A percentile compares a stretch with the other conserved stretches of the same genome.
Evolutionary conservation across 2,329 filamentous ascomycete species (phyloP).

Genomic region (Fusarium fujikuroi): DNA sequence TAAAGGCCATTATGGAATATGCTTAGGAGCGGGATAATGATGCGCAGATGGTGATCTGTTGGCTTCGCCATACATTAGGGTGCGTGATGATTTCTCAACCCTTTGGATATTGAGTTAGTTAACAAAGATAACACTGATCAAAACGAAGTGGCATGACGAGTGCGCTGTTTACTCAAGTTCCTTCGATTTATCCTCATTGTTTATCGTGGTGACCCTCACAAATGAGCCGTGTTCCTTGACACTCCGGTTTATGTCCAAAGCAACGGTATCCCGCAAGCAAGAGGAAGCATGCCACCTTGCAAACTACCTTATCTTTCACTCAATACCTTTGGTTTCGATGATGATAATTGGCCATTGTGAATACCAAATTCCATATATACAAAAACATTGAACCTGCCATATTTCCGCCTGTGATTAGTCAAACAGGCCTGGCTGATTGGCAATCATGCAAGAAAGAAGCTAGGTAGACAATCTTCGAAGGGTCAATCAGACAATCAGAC

Average conservation of each 20-base stretch:
- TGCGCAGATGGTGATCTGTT: neutral
- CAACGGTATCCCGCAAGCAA: neutral
- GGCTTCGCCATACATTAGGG: neutral
- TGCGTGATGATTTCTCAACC: neutral
- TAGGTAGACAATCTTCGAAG: neutral
- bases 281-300: neutral
- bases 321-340: neutral
- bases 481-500: neutral
- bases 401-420: neutral
- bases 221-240: neutral
- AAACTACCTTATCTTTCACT: too few species aligned
- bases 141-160: neutral
- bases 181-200: neutral
- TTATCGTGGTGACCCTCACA: neutral
- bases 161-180: too few species aligned
- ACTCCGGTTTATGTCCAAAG: neutral
- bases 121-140: neutral
- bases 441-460: neutral
- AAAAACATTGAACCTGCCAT: neutral
- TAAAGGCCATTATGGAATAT: rapidly evolving
- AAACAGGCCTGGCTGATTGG: neutral
- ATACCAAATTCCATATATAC: neutral
- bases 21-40: neutral
- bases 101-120: neutral
- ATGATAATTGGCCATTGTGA: neutral